These are phyloP conservation scores for Metschnikowia colocasiae DNA, from an alignment of 805 yeast genomes.

Conservation along the genomic window DNA sequence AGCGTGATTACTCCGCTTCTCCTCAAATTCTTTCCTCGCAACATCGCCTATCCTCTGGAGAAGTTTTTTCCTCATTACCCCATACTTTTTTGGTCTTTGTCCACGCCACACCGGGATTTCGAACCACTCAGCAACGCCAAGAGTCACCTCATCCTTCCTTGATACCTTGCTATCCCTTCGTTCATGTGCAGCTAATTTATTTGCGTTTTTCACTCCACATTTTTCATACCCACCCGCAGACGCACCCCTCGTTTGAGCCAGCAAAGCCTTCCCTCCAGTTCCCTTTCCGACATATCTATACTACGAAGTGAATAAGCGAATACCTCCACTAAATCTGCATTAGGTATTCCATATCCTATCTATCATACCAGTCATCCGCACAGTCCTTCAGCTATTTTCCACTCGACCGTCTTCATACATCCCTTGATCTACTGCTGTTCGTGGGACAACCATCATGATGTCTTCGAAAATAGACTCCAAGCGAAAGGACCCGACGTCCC, in stretches of 20 bases:
- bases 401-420: neutral
- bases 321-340: neutral
- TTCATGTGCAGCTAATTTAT: neutral
- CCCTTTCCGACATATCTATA: neutral
- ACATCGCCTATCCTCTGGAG: slow-evolving; percentile 17
- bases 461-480: slow-evolving; percentile 17
- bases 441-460: slow-evolving; percentile 8
- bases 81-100: slow-evolving; percentile 13
- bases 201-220: neutral
- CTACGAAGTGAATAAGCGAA: neutral
- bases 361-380: neutral
- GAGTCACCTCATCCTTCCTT: neutral
- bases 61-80: slow-evolving; percentile 18
- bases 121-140: neutral
- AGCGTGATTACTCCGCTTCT: slow-evolving; percentile 18
- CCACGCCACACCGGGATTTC: neutral
- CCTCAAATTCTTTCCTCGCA: slow-evolving; percentile 17
- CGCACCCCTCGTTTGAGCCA: slow-evolving; percentile 5
- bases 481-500: slow-evolving; percentile 19
- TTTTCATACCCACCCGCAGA: neutral
- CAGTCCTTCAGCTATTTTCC: neutral
- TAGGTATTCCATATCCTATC: neutral
- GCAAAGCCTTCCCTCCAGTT: neutral
- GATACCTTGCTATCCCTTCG: neutral
- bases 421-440: neutral